Evolutionary conservation across 805 yeast genomes (phyloP).

Genomic region (Ogataea nitratoaversa): DNA sequence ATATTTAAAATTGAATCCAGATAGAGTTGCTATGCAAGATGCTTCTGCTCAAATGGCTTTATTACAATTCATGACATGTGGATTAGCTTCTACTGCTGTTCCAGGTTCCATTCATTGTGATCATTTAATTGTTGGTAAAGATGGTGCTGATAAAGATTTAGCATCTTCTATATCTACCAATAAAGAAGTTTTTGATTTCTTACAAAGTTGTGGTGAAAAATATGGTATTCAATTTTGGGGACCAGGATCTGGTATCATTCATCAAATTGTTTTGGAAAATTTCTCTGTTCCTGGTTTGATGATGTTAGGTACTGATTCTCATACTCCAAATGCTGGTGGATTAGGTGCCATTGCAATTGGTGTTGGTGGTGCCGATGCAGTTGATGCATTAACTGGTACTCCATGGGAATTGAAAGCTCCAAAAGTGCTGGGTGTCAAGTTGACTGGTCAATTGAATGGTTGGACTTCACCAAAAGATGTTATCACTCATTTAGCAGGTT

Average conservation of each 20-base stretch:
- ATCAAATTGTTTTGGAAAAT: slow-evolving; percentile 94
- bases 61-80: slow-evolving; percentile 94
- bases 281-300: slow-evolving; percentile 97
- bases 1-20: slow-evolving; percentile 92
- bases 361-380: slow-evolving; percentile 99
- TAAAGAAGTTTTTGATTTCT: slow-evolving; percentile 92
- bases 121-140: slow-evolving; percentile 93
- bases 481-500: slow-evolving; percentile 88
- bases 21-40: slow-evolving; percentile 98
- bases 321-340: slow-evolving; percentile 98
- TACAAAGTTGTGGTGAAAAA: slow-evolving; percentile 85
- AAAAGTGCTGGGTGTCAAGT: slow-evolving; percentile 88
- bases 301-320: slow-evolving; percentile 95
- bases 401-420: slow-evolving; percentile 99
- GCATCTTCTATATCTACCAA: slow-evolving; percentile 81
- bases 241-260: slow-evolving; percentile 98
- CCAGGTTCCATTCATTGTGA: slow-evolving; percentile 98
- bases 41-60: slow-evolving; percentile 99
- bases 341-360: slow-evolving; percentile 97
- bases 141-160: slow-evolving; percentile 84
- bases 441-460: slow-evolving; percentile 87
- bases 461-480: slow-evolving; percentile 98
- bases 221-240: slow-evolving; percentile 98
- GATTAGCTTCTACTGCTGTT: slow-evolving; percentile 84
- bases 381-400: slow-evolving; percentile 88